Base-by-base conservation (phyloP, 2,329 filamentous ascomycete species). In the Stachybotrys echinatus region DNA sequence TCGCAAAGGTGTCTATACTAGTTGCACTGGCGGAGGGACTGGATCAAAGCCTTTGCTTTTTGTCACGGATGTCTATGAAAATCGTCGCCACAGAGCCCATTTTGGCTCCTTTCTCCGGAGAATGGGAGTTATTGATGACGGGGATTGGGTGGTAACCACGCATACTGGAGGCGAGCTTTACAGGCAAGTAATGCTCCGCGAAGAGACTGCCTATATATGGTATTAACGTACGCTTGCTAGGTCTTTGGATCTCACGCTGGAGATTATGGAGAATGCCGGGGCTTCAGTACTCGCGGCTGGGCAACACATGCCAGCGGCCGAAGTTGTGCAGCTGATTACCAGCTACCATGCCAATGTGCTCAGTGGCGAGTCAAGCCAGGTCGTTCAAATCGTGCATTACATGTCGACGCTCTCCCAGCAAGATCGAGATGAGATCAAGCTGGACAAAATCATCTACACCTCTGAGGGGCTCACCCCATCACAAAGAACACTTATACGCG, bases 361-460 rank as follows among this genome's bases (percentile, higher is more conserved):
- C 2, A 54, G 64, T 0, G 71, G 71, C 0, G 70, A 74, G 18
- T 60, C 60, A 1, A 67, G 65, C 23, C 70, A 73, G 45, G 48
- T 75, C 1, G 50, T 73, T 1, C 61, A 68, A 2, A 40, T 74
- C 2, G 60, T 66, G 0, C 59, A 69, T 12, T 51, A 68, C 45
- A 64, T 74, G 3, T 64, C 68, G 2, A 60, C 57, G 0, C 52
- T 73, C 0, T 38, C 60, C 0, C 21, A 19, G 4, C 46, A 45
- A 20, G 50, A 52, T 5, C 54, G 58, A 2, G 31, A 57, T 0
- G 48, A 50, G 5, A 57, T 75, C 37, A 60, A 54, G 1, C 39
- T 75, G 0, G 48, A 62, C 12, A 75, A 75, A 52, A 58, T 75
- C 1, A 62, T 76, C 3, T 76, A 75, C 49, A 74, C 73, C 0